Conservation (phyloP, 352 stramenopile genomes). For the Bremia lactucae region DNA sequence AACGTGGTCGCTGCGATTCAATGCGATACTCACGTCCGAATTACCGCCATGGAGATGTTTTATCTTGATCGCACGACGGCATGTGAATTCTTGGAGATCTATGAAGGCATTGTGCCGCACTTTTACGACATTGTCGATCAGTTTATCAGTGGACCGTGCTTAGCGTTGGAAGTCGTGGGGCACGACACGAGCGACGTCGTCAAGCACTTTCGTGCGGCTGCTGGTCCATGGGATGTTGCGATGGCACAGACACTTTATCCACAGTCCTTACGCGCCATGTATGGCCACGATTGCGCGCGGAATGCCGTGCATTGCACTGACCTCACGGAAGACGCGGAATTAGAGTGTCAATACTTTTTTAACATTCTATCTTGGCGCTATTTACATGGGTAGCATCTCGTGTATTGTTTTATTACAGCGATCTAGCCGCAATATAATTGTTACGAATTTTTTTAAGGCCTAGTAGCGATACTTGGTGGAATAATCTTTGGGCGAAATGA, state of each 20-base stretch:
- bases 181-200: constrained; percentile 43
- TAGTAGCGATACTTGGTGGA: constrained; percentile 98
- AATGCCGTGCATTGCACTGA: constrained; percentile 93
- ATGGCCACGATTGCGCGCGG: constrained; percentile 76
- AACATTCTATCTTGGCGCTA: constrained; percentile 81
- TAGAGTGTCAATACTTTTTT: constrained; percentile 91
- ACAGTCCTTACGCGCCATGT: constrained; percentile 83
- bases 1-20: constrained; percentile 82
- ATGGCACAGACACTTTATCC: constrained; percentile 89
- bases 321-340: constrained; percentile 79
- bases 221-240: constrained; percentile 87
- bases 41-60: constrained; percentile 87
- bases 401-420: too few relatives aligned
- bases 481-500: constrained; percentile 99
- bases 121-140: constrained; percentile 86
- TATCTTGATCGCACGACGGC: constrained; percentile 77
- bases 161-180: constrained; percentile 85
- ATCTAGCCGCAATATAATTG: constrained; percentile 1
- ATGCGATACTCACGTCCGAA: constrained; percentile 37
- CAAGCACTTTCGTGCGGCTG: constrained; percentile 65
- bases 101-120: constrained; percentile 87
- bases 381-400: too few relatives aligned
- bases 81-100: constrained; percentile 88
- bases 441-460: background rate
- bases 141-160: constrained; percentile 77